A percentile compares a stretch with the other conserved stretches of the same genome.
Evolutionary conservation across 2,329 filamentous ascomycete genomes (phyloP).

Genomic region (Botrytis tulipae): DNA sequence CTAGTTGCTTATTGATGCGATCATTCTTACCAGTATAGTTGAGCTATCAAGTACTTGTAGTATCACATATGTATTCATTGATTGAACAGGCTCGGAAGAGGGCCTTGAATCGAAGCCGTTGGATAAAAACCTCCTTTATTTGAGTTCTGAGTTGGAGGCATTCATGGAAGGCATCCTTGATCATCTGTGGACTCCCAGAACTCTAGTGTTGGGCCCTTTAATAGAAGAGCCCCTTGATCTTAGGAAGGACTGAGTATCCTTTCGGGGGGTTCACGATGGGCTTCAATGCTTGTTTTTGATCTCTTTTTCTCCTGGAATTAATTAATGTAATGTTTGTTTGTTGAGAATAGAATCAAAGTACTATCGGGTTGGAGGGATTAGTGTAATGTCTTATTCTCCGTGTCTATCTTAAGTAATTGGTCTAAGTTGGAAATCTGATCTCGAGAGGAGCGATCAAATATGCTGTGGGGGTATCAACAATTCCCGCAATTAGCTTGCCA

Average conservation of each 20-base stretch:
- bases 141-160: neutral
- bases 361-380: neutral
- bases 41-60: neutral
- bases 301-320: accelerated
- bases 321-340: accelerated
- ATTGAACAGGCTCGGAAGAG: neutral
- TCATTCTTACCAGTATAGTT: neutral
- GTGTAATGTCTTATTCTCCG: neutral
- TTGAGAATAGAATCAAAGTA: too few relatives aligned
- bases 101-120: neutral
- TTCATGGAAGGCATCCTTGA: neutral
- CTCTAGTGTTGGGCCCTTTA: neutral
- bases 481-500: neutral
- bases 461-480: neutral
- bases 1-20: neutral
- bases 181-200: accelerated
- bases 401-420: neutral
- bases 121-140: neutral
- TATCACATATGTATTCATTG: neutral
- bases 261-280: accelerated
- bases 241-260: neutral
- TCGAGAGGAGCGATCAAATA: neutral
- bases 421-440: neutral
- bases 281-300: neutral
- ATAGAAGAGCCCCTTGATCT: neutral